Evolutionary conservation across 805 yeast genomes (phyloP), one percentile per base, ranked within the genome.

Genomic region (Myxozyma nipponensis): DNA sequence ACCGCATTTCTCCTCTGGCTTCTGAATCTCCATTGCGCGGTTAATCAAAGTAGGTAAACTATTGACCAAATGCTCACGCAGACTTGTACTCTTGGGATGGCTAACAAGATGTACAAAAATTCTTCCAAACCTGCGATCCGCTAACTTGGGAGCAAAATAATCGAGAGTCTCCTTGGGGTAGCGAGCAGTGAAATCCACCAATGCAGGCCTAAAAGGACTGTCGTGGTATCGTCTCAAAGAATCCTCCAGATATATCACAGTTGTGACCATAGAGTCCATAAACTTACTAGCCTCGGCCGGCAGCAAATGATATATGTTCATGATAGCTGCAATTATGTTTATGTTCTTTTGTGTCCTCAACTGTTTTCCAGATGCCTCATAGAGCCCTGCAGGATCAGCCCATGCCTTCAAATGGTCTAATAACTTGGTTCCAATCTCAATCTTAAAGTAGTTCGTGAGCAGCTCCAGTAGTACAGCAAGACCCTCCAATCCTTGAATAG

Each of bases 371-470:
- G 96, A 83, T 39, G 86, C 77, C 56, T 82, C 79, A 49, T 88
- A 81, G 36, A 95, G 67, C 0, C 86, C 78, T 25, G 79, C 78
- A 2, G 93, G 87, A 61, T 86, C 90, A 0, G 97, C 95, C 95
- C 96, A 90, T 0, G 97, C 96, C 78, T 83, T 84, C 57, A 93
- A 73, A 68, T 93, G 98, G 63, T 93, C 98, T 28, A 95, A 75
- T 45, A 93, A 70, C 62, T 93, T 93, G 44, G 89, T 78, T 28
- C 99, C 99, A 58, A 93, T 91, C 66, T 93, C 99, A 18, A 95
- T 97, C 65, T 95, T 85, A 74, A 93, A 93, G 63, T 93, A 91
- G 2, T 95, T 87, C 32, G 91, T 89, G 58, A 93, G 72, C 21
- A 95, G 72, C 63, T 91, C 96, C 38, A 93, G 73, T 28, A 93